phyloP scores from a whole-genome alignment of 1,139 yeast genomes.

The Protomyces inundatus region DNA sequence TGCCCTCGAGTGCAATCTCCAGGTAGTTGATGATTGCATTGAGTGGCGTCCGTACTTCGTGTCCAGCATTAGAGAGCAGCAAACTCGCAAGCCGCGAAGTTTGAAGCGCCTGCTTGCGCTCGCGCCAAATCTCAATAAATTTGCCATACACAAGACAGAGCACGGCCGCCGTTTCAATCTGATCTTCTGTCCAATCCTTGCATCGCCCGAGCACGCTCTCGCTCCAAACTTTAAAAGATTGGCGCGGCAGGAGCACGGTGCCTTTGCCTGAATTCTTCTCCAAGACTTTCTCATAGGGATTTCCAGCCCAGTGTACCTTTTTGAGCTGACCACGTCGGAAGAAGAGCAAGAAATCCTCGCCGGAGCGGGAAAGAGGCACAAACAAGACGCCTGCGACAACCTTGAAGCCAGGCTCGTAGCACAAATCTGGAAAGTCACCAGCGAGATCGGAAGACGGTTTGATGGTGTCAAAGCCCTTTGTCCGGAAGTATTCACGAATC shows the following conservation, averaged over 20 bases:
- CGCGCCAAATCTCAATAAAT: constrained; percentile 26
- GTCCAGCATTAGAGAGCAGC: constrained; percentile 85
- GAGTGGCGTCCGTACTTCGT: constrained; percentile 86
- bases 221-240: constrained; percentile 24
- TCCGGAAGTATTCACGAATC: constrained; percentile 16
- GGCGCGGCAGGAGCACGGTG: constrained; percentile 19
- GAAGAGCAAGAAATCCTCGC: constrained; percentile 22
- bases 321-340: constrained; percentile 21
- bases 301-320: constrained; percentile 26
- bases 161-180: constrained; percentile 24
- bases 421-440: constrained; percentile 21
- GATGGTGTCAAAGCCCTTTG: constrained; percentile 14
- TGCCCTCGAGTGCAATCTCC: constrained; percentile 23
- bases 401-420: constrained; percentile 16
- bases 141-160: constrained; percentile 21
- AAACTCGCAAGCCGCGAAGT: constrained; percentile 18
- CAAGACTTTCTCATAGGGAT: constrained; percentile 25
- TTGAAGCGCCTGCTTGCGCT: constrained; percentile 17
- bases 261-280: constrained; percentile 5
- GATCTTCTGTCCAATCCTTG: constrained; percentile 24
- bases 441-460: constrained; percentile 13
- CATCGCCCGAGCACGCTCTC: constrained; percentile 23
- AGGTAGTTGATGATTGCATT: constrained; percentile 61
- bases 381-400: constrained; percentile 22
- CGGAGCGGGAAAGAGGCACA: constrained; percentile 17